These are phyloP conservation scores for Penicillium simplicissimum DNA, from an alignment of 495 filamentous ascomycete genomes.

Conservation along the genomic window DNA sequence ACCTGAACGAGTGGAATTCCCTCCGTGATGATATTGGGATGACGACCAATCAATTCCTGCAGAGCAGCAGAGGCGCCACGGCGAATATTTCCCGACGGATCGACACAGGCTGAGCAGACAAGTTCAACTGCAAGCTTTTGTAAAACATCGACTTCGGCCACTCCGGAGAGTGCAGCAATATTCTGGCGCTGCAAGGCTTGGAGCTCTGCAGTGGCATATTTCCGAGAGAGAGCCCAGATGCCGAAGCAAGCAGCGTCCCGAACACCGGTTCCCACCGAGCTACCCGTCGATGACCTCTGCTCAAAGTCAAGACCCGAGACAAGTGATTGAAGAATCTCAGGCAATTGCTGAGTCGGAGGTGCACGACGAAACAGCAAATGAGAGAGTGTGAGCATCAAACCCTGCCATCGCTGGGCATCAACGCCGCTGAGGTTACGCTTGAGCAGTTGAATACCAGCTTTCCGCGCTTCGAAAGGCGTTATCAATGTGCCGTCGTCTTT, in stretches of 20 bases:
- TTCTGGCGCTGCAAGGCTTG: constrained; percentile 54
- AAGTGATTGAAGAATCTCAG: constrained; percentile 69
- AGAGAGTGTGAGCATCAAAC: constrained; percentile 80
- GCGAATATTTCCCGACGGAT: constrained; percentile 89
- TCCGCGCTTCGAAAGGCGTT: constrained; percentile 38
- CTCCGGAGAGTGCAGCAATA: constrained; percentile 30
- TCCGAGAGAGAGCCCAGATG: constrained; percentile 86
- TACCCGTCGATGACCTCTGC: constrained; percentile 76
- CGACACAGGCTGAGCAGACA: constrained; percentile 77
- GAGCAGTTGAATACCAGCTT: constrained; percentile 31
- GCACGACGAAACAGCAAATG: constrained; percentile 81
- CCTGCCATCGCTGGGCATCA: constrained; percentile 86
- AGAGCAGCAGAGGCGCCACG: constrained; percentile 89
- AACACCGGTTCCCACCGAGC: constrained; percentile 87
- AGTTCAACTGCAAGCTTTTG: constrained; percentile 80
- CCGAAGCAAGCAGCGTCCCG: constrained; percentile 95
- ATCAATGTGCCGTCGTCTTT: constrained; percentile 42
- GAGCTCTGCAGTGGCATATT: constrained; percentile 81
- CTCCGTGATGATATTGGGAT: constrained; percentile 77
- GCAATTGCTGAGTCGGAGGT: constrained; percentile 63
- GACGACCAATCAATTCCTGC: constrained; percentile 90
- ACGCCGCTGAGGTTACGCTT: constrained; percentile 68
- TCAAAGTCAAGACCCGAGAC: constrained; percentile 80
- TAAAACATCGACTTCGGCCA: constrained; percentile 49
- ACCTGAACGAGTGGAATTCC: constrained; percentile 85